These are phyloP conservation scores for Alternaria brassicicola DNA, from an alignment of 2,329 filamentous ascomycete species.

Conservation along the genomic window DNA sequence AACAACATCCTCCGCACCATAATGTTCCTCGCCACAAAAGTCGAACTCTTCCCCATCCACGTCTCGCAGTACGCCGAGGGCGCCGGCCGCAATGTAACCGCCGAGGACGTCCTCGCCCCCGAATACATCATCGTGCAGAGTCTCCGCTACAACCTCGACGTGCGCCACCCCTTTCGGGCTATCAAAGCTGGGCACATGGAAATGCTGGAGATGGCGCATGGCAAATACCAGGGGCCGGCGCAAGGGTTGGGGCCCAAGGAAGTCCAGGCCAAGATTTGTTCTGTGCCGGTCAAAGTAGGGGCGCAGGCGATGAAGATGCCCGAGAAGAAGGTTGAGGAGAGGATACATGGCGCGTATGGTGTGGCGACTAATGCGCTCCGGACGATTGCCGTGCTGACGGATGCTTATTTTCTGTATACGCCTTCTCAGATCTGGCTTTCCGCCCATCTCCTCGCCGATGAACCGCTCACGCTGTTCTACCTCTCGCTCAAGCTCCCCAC, in stretches of 20 bases:
- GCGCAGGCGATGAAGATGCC: slow-evolving; percentile 22
- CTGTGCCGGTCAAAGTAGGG: slow-evolving; percentile 30
- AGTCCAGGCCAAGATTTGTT: slow-evolving; percentile 37
- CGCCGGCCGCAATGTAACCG: slow-evolving; percentile 60
- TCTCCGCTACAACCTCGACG: slow-evolving; percentile 90
- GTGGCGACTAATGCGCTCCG: slow-evolving; percentile 62
- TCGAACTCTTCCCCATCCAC: slow-evolving; percentile 80
- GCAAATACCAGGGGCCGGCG: slow-evolving; percentile 56
- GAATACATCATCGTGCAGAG: slow-evolving; percentile 94
- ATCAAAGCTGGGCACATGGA: slow-evolving; percentile 88
- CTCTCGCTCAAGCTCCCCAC: slow-evolving; percentile 52
- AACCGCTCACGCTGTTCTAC: slow-evolving; percentile 61
- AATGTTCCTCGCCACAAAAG: slow-evolving; percentile 92
- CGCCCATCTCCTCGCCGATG: slow-evolving; percentile 76
- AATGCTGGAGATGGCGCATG: slow-evolving; percentile 69
- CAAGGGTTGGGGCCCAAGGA: slow-evolving; percentile 27
- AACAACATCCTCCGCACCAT: slow-evolving; percentile 87
- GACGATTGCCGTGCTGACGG: slow-evolving; percentile 81
- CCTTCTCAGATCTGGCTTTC: slow-evolving; percentile 93
- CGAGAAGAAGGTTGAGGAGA: slow-evolving; percentile 43
- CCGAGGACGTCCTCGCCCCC: slow-evolving; percentile 84
- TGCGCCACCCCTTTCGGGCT: slow-evolving; percentile 86
- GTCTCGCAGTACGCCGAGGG: slow-evolving; percentile 62
- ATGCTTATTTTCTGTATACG: slow-evolving; percentile 96
- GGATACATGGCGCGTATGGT: slow-evolving; percentile 70